Base-by-base conservation (phyloP, 345 rosid genomes). In the Populus tremula region DNA sequence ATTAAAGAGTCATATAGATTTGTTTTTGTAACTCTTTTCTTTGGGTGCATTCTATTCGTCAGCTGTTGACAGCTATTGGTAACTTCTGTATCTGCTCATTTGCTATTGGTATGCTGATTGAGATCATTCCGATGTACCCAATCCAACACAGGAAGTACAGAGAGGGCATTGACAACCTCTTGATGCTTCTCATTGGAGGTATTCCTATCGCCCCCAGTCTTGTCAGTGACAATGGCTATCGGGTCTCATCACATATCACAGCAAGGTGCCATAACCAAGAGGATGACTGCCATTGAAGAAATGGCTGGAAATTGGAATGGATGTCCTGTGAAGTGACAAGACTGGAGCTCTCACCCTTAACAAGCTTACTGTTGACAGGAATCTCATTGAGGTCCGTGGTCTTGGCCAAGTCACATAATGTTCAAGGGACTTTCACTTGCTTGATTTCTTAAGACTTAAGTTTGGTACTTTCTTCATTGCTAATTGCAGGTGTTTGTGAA, bases 291-390 rank as follows among this genome's bases (percentile, higher is more conserved):
- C 47, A 93, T 93, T 6, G 98, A 93, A 76, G 96, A 93, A 79
- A 87, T 91, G 98, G 98, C 96, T 11, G 96, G n/a, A n/a, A n/a
- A n/a, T n/a, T n/a, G n/a, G 97, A 33, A 92, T 92, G 97, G 97
- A 92, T 80, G 97, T 92, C 76, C 88, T 92, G 14, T 91, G 97
- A 81, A 93, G 98, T 25, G 98, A 93, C 27, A 91, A 91, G 83
- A 93, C 98, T 5, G 98, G 98, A 38, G 91, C 98, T 8, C 78
- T 93, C 66, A 93, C 98, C 5, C 89, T 93, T 0, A 93, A 93
- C 90, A 93, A 91, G 86, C 87, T 93, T 71, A 93, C 88, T 72
- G 91, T 93, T 43, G 97, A 93, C 80, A 89, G 71, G 75, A 90
- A 81, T 83, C 85, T 93, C 76, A 79, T 93, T 67, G 98, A 91